Conservation (phyloP, 208 protist genomes). For the Crithidia expoeki region DNA sequence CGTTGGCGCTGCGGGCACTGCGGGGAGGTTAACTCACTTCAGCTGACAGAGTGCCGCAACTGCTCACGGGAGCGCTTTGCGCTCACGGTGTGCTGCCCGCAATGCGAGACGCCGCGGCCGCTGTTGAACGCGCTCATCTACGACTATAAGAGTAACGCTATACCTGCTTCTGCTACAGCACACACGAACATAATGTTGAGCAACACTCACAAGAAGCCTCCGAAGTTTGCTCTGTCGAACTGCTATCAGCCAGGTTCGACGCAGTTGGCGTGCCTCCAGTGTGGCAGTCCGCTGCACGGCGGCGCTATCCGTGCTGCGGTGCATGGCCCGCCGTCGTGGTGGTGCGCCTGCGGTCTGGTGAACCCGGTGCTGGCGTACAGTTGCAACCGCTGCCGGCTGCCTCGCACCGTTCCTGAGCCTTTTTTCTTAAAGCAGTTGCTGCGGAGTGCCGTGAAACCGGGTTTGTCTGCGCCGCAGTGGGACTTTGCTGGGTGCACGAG, state of each 20-base stretch:
- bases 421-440: slow-evolving; percentile 37
- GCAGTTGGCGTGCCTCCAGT: slow-evolving; percentile 47
- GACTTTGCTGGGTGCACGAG: slow-evolving; percentile 64
- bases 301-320: slow-evolving; percentile 24
- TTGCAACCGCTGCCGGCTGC: slow-evolving; percentile 73
- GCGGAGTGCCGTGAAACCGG: not conserved
- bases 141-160: slow-evolving; percentile 7
- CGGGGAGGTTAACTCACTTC: slow-evolving; percentile 67
- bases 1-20: slow-evolving; percentile 76
- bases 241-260: slow-evolving; percentile 44
- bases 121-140: slow-evolving; percentile 60
- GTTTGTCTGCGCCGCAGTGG: slow-evolving; percentile 17
- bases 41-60: slow-evolving; percentile 52
- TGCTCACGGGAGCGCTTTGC: slow-evolving; percentile 62
- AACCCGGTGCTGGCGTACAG: slow-evolving; percentile 35
- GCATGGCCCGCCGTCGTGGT: slow-evolving; percentile 40
- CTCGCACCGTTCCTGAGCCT: slow-evolving; percentile 33
- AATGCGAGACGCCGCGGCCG: slow-evolving; percentile 30
- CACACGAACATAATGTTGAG: not conserved
- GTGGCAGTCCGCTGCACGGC: slow-evolving; percentile 54
- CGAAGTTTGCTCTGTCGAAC: slow-evolving; percentile 50
- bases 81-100: slow-evolving; percentile 47
- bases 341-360: slow-evolving; percentile 67
- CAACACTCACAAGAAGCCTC: not conserved
- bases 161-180: no score